Evolutionary conservation across 495 filamentous ascomycete species (phyloP).

Genomic region (Xylaria acuta): DNA sequence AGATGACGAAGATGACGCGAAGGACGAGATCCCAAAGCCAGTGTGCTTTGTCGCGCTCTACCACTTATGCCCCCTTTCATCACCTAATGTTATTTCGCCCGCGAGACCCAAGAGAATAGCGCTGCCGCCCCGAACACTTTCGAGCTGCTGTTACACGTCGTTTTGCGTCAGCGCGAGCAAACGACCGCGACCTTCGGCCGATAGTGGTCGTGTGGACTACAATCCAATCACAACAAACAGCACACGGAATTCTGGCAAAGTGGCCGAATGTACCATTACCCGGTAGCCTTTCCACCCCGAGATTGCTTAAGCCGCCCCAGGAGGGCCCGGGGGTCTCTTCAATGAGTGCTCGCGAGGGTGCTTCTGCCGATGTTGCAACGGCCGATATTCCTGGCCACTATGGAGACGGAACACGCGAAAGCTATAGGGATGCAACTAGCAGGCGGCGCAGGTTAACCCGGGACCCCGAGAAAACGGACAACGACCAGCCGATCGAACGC

Average conservation of each 20-base stretch:
- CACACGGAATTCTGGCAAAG: neutral
- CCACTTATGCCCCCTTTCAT: neutral
- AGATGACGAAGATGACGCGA: conserved; percentile 7
- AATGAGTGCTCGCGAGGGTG: conserved; percentile 14
- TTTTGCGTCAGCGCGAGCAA: neutral
- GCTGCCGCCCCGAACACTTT: neutral
- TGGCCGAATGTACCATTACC: neutral
- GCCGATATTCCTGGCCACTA: neutral
- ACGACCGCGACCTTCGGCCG: neutral
- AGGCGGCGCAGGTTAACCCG: neutral
- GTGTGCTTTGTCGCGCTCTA: neutral
- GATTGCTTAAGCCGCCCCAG: neutral
- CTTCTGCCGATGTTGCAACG: conserved; percentile 7
- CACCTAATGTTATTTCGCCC: neutral
- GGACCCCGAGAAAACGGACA: neutral
- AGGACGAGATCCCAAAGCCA: neutral
- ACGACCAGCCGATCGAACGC: neutral
- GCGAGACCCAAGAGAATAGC: neutral
- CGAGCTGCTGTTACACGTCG: neutral
- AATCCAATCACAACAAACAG: neutral
- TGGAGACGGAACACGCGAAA: neutral
- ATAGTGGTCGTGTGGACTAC: neutral
- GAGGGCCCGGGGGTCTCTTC: neutral
- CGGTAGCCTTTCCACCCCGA: neutral
- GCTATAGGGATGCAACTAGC: neutral